These are phyloP conservation scores for Acacia pycnantha DNA, from an alignment of 331 rosid genomes.

Conservation along the genomic window DNA sequence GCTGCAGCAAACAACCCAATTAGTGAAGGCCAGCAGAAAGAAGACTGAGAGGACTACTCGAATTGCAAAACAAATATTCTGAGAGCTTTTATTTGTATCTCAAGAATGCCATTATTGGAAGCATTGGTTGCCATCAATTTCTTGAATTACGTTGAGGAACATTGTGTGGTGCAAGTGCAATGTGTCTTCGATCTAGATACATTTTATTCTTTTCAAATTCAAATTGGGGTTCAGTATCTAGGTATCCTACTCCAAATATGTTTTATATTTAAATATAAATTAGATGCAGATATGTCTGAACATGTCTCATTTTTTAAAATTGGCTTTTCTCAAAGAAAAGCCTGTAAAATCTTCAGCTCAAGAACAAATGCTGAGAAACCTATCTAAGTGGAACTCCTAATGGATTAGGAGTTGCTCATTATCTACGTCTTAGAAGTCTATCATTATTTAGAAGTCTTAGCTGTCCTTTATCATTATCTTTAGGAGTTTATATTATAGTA, in stretches of 20 bases:
- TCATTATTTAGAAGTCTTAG: background rate
- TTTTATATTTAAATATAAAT: background rate
- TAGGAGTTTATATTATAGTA: background rate
- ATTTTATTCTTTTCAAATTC: background rate
- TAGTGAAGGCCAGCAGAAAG: background rate
- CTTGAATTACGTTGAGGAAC: background rate
- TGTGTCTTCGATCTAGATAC: background rate
- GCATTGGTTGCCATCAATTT: background rate
- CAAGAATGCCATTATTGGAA: background rate
- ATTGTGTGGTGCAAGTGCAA: background rate
- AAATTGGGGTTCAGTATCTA: background rate
- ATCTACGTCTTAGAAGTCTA: background rate
- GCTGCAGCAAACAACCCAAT: background rate
- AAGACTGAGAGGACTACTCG: background rate
- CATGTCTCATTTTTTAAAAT: background rate
- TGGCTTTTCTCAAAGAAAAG: background rate
- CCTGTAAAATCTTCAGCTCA: background rate
- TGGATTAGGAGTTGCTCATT: background rate
- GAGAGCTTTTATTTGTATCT: background rate
- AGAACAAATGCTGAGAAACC: background rate
- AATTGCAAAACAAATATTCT: background rate
- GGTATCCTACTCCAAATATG: background rate
- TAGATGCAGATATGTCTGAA: background rate
- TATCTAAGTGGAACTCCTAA: background rate
- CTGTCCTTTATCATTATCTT: background rate